Evolutionary conservation across 345 rosid genomes (phyloP).

Genomic region (Pistacia atlantica): DNA sequence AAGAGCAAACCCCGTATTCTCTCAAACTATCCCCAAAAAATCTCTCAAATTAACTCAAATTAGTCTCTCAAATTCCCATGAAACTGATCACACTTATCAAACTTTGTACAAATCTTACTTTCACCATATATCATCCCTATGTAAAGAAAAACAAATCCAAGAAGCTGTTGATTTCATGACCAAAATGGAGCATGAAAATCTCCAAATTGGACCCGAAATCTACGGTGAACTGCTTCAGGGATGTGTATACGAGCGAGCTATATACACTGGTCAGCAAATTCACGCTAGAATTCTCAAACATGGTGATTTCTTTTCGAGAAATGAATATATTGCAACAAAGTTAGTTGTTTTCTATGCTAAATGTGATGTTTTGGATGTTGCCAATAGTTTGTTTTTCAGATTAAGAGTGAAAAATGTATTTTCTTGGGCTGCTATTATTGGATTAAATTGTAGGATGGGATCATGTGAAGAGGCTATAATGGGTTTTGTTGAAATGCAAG

Average conservation of each 20-base stretch:
- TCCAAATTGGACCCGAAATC: slow-evolving; percentile 56
- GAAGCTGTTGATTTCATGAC: slow-evolving; percentile 56
- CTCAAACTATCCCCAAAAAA: slow-evolving; percentile 5
- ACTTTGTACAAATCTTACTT: slow-evolving; percentile 39
- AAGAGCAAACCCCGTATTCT: slow-evolving; percentile 16
- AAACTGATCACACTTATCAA: slow-evolving; percentile 1
- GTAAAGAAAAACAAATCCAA: slow-evolving; percentile 56
- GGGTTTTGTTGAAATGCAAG: slow-evolving; percentile 60
- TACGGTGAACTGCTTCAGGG: slow-evolving; percentile 76
- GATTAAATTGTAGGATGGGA: slow-evolving; percentile 64
- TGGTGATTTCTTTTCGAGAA: slow-evolving; percentile 52
- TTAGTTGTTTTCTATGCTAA: slow-evolving; percentile 67
- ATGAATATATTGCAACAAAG: slow-evolving; percentile 71
- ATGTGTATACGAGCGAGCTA: slow-evolving; percentile 60
- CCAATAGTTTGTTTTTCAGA: slow-evolving; percentile 46
- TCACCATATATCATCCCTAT: slow-evolving; percentile 50
- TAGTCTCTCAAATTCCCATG: slow-evolving; percentile 5
- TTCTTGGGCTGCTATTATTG: slow-evolving; percentile 88
- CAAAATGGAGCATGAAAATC: slow-evolving; percentile 45
- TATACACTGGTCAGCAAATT: slow-evolving; percentile 61
- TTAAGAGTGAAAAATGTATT: slow-evolving; percentile 56
- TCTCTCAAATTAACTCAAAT: slow-evolving; percentile 1
- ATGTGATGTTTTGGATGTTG: slow-evolving; percentile 50
- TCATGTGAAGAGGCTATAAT: slow-evolving; percentile 47
- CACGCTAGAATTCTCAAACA: slow-evolving; percentile 72